phyloP scores from a whole-genome alignment of 2,329 filamentous ascomycete genomes.

The Cyphellophora attinorum region DNA sequence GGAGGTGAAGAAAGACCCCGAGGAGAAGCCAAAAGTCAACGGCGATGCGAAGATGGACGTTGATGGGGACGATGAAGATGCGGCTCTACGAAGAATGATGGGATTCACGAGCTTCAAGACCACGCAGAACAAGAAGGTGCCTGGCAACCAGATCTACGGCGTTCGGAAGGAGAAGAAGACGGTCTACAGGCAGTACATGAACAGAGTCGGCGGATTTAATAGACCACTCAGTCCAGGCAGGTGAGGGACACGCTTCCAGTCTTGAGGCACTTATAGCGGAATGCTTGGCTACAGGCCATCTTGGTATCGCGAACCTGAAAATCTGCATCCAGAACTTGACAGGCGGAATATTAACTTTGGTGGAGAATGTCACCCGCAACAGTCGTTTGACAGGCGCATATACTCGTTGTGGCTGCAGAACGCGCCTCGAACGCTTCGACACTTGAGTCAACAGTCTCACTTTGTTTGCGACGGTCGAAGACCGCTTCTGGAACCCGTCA shows the following conservation, averaged over 20 bases:
- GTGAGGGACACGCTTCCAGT: constrained; percentile 17
- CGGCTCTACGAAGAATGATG: constrained; percentile 75
- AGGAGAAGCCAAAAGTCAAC: neutral
- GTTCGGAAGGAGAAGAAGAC: constrained; percentile 90
- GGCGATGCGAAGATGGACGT: constrained; percentile 24
- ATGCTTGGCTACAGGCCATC: no score
- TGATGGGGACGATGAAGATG: constrained; percentile 49
- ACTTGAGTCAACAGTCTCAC: no score
- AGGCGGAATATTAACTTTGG: no score
- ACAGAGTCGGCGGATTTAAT: constrained; percentile 41
- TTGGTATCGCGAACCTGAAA: no score
- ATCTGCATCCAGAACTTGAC: no score
- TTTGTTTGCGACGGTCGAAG: no score
- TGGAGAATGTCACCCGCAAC: no score
- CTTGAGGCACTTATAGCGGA: no score
- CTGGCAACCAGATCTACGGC: constrained; percentile 73
- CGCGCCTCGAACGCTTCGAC: no score
- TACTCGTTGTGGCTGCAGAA: no score
- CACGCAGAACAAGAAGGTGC: constrained; percentile 82
- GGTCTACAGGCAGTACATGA: constrained; percentile 94
- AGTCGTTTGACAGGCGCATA: no score
- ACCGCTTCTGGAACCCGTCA: no score
- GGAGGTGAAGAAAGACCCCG: neutral
- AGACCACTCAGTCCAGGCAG: constrained; percentile 37
- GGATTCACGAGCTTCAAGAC: constrained; percentile 78